These are phyloP conservation scores for Edaphochlamys debaryana DNA, from an alignment of 139 green algal species.

Conservation along the genomic window DNA sequence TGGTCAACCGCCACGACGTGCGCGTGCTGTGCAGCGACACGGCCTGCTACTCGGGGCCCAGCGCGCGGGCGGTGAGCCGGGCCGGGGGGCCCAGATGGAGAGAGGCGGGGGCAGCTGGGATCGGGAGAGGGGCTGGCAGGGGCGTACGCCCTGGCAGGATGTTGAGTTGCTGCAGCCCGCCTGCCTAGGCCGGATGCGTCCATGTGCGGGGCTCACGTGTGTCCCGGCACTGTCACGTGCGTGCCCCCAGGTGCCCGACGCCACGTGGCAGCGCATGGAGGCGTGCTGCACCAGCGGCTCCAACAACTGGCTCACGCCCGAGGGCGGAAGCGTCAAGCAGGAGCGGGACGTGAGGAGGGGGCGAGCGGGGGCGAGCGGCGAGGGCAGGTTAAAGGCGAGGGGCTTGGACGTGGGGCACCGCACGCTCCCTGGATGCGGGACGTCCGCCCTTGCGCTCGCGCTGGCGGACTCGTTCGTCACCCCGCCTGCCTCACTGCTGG, in stretches of 20 bases:
- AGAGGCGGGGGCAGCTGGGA: too few species aligned
- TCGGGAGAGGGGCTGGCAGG: too few species aligned
- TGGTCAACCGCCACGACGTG: slow-evolving; percentile 66
- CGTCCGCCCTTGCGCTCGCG: neutral
- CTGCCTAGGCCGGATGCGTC: too few species aligned
- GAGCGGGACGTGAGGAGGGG: slow-evolving; percentile 22
- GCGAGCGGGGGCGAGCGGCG: too few species aligned
- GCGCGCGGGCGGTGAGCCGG: slow-evolving; percentile 38
- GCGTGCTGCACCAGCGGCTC: slow-evolving; percentile 22
- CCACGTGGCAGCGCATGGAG: slow-evolving; percentile 31
- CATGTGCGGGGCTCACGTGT: neutral
- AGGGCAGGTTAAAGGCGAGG: too few species aligned
- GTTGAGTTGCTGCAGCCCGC: too few species aligned
- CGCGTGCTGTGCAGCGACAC: slow-evolving; percentile 74
- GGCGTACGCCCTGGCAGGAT: too few species aligned
- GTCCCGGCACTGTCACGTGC: neutral
- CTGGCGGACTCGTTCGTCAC: too few species aligned
- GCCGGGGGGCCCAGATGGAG: too few species aligned
- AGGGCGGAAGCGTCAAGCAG: slow-evolving; percentile 49
- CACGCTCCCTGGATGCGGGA: too few species aligned
- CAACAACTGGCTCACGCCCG: slow-evolving; percentile 61
- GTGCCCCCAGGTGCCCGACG: slow-evolving; percentile 12
- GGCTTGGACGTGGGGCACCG: too few species aligned
- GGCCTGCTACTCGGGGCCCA: slow-evolving; percentile 61
- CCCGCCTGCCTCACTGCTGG: too few species aligned